Conservation (phyloP, 1,284 basidiomycete species). For the Afroboletus lepidellus region DNA sequence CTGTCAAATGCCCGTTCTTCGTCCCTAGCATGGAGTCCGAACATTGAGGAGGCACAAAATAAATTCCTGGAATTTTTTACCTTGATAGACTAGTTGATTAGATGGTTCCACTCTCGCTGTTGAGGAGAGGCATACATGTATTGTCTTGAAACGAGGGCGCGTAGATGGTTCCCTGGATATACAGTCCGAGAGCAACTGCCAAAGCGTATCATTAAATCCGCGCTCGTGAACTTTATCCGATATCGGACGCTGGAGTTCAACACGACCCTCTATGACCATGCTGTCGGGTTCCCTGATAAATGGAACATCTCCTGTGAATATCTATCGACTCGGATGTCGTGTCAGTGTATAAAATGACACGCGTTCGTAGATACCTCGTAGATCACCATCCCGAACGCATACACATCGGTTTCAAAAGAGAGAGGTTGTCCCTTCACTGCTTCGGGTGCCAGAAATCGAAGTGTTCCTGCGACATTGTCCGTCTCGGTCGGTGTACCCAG, state of each 20-base stretch:
- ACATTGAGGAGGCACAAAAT: too few species aligned
- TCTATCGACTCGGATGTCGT: background rate
- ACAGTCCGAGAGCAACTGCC: slow-evolving; percentile 2
- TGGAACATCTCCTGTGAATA: slow-evolving; percentile 1
- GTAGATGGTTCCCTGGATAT: background rate
- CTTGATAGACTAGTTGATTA: background rate
- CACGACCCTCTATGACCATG: background rate
- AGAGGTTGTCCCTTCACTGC: slow-evolving; percentile 1
- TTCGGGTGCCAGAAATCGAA: slow-evolving; percentile 3
- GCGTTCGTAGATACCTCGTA: slow-evolving; percentile 1
- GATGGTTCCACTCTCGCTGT: background rate
- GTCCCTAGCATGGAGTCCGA: background rate
- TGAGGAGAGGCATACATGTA: background rate
- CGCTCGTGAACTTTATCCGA: background rate
- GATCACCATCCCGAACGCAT: slow-evolving; percentile 5
- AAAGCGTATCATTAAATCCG: background rate
- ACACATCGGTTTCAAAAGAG: slow-evolving; percentile 3
- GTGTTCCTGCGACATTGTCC: background rate
- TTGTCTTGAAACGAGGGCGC: slow-evolving; percentile 1
- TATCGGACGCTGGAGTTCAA: background rate
- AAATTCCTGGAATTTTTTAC: background rate
- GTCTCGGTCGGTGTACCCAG: background rate
- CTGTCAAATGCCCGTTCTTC: background rate
- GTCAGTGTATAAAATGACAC: background rate
- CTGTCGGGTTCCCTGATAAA: background rate